These are phyloP conservation scores for Spizellomyces punctatus DNA, from an alignment of 192 early-diverging fungal genomes.

Conservation along the genomic window DNA sequence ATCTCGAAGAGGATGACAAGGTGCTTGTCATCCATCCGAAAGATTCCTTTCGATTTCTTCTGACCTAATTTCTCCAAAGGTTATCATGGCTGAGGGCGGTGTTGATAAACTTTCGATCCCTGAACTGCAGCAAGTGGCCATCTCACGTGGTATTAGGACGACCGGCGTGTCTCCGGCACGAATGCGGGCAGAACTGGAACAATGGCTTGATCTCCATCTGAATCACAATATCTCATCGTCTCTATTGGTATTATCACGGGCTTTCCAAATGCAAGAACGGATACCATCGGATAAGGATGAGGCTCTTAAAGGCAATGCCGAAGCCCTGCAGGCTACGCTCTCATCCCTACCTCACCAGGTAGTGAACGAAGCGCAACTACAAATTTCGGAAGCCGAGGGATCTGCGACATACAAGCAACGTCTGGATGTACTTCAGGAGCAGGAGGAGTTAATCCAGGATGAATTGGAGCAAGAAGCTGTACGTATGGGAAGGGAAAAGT, in stretches of 20 bases:
- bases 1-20: constrained; percentile 87
- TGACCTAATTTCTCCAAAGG: constrained; percentile 13
- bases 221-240: constrained; percentile 89
- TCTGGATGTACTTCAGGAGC: constrained; percentile 90
- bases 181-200: constrained; percentile 81
- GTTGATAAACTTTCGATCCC: constrained; percentile 85
- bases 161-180: constrained; percentile 89
- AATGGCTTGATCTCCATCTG: constrained; percentile 95
- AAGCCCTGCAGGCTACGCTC: constrained; percentile 91
- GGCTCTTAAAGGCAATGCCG: constrained; percentile 54
- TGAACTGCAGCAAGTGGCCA: constrained; percentile 86
- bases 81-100: constrained; percentile 75
- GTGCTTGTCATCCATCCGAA: constrained; percentile 24
- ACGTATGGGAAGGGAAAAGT: constrained; percentile 31
- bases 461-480: constrained; percentile 84
- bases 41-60: constrained; percentile 6
- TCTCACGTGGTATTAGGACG: constrained; percentile 85
- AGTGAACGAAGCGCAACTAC: constrained; percentile 81
- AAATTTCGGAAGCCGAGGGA: constrained; percentile 86
- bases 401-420: constrained; percentile 91
- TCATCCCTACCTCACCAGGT: constrained; percentile 89
- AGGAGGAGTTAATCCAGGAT: constrained; percentile 95
- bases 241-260: constrained; percentile 86
- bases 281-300: constrained; percentile 44
- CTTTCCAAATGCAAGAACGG: constrained; percentile 66